Conservation (phyloP, 306 rosid genomes). For the Hylodesmum podocarpum region DNA sequence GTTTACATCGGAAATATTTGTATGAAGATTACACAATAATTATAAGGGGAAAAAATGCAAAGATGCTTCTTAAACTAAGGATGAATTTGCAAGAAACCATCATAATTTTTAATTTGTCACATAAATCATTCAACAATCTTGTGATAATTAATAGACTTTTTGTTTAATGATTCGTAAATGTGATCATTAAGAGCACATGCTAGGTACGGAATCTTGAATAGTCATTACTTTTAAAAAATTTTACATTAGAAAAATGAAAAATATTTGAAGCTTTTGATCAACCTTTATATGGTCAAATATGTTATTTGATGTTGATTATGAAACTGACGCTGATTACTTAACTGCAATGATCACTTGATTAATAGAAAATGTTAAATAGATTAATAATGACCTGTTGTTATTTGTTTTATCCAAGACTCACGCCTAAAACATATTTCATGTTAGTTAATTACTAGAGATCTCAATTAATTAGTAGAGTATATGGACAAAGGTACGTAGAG, state of each 20-base stretch:
- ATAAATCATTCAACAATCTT: conserved; percentile 1
- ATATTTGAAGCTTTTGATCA: not conserved
- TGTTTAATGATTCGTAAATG: conserved; percentile 1
- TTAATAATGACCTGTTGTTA: not conserved
- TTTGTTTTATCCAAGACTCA: not conserved
- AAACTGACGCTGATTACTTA: not conserved
- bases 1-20: not conserved
- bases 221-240: not conserved
- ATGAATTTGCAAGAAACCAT: not conserved
- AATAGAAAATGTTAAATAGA: not conserved
- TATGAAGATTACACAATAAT: not conserved
- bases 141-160: conserved; percentile 27
- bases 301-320: not conserved
- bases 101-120: not conserved
- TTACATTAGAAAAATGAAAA: not conserved
- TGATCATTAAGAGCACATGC: conserved; percentile 29
- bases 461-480: not conserved
- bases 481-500: not conserved
- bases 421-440: not conserved
- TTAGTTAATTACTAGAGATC: not conserved
- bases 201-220: conserved; percentile 7
- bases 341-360: conserved; percentile 2
- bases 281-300: not conserved
- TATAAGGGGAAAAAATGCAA: not conserved
- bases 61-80: not conserved